A percentile compares a stretch with the other conserved stretches of the same genome.
Conservation (phyloP, 2,329 filamentous ascomycete species). For the Beauveria sp. region DNA sequence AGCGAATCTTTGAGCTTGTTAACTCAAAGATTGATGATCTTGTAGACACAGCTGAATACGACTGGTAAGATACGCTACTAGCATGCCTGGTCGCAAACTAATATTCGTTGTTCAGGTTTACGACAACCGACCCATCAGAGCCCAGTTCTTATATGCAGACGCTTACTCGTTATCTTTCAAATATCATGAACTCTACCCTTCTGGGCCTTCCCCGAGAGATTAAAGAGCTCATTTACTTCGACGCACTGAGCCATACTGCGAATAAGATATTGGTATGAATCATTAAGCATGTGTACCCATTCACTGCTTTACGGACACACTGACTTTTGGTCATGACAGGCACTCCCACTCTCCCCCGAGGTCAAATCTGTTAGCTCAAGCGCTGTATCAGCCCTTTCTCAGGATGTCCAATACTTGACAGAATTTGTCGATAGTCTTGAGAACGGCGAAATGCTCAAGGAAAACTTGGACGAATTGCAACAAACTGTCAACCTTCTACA, state of each 20-base stretch:
- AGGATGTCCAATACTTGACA: slow-evolving; percentile 76
- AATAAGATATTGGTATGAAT: slow-evolving; percentile 67
- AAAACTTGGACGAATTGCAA: slow-evolving; percentile 85
- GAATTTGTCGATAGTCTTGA: slow-evolving; percentile 82
- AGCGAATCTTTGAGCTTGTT: slow-evolving; percentile 95
- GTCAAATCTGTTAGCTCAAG: slow-evolving; percentile 84
- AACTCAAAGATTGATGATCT: slow-evolving; percentile 98
- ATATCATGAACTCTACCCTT: slow-evolving; percentile 93
- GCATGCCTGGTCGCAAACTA: neutral
- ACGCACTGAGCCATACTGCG: slow-evolving; percentile 84
- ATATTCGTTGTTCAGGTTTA: slow-evolving; percentile 32
- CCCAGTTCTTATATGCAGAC: slow-evolving; percentile 95
- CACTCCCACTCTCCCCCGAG: slow-evolving; percentile 66
- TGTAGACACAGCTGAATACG: slow-evolving; percentile 94
- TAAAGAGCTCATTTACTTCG: slow-evolving; percentile 96
- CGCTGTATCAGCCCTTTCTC: slow-evolving; percentile 70
- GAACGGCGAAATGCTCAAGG: slow-evolving; percentile 74
- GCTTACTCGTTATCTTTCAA: slow-evolving; percentile 82
- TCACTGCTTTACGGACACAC: neutral
- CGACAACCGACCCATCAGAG: slow-evolving; percentile 54
- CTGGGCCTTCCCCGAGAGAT: slow-evolving; percentile 91
- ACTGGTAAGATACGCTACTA: slow-evolving; percentile 53
- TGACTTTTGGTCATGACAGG: slow-evolving; percentile 31
- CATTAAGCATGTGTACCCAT: slow-evolving; percentile 17
- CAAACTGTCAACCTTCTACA: slow-evolving; percentile 88